Evolutionary conservation across 495 filamentous ascomycete genomes (phyloP), one percentile per base, ranked within the genome.

Genomic region (Extremus antarcticus): DNA sequence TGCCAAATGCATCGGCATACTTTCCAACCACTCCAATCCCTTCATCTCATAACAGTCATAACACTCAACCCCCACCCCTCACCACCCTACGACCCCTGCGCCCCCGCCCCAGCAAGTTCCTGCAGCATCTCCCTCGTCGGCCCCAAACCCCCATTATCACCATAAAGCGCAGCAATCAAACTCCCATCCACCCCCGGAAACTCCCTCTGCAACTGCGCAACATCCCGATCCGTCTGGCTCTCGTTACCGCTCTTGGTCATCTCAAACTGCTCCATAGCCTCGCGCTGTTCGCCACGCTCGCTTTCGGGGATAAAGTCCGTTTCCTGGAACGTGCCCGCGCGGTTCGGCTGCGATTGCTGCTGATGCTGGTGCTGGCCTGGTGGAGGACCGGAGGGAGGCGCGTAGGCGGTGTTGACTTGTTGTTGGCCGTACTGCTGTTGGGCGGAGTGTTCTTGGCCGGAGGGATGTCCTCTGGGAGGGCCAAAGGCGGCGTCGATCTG

Each of bases 161-260:
- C 45, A 49, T 68, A 68, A n/a, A 68, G 50, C 53, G 66, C 66
- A 13, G 66, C 64, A 25, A 68, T 61, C 55, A 68, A 35, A 47
- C 57, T 65, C 1, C 56, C 52, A 45, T 68, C 66, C 20, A 66
- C 54, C 1, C 40, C 47, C 4, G 66, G 66, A 35, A 65, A 68
- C 56, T 68, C 66, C 15, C 55, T 40, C 53, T 63, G 55, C 61
- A 68, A 54, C 22, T 56, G 65, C 46, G 23, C 66, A 15, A 63
- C 55, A 53, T 68, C 63, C 21, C 52, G 52, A 24, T 68, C 64
- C 43, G 58, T 54, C 29, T 61, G 49, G 54, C 52, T 62, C 50
- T 62, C 46, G 15, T 35, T 19, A 7, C 39, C 45, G 22, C 51
- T 35, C 49, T 51, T 47, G 55, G 35, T 51, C 25, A 60, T 56